Percentiles rank a stretch among this genome's conserved stretches.
Evolutionary conservation across 2,329 filamentous ascomycete species (phyloP).

Genomic region (Diaporthe citrichinensis): DNA sequence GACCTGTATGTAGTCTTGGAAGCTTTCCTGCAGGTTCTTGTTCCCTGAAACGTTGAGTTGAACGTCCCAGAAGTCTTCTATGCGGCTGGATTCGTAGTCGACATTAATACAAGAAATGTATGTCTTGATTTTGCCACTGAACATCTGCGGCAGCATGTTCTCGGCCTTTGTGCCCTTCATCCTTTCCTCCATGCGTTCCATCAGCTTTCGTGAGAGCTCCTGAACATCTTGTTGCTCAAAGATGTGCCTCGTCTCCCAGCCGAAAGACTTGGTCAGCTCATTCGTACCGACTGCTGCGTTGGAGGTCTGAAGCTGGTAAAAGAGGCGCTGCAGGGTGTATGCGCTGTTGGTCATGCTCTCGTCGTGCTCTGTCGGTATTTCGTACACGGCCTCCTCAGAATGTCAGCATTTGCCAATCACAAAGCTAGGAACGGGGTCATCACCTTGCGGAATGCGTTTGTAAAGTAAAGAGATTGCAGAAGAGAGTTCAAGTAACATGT

Average conservation of each 20-base stretch:
- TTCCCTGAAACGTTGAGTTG: slow-evolving; percentile 97
- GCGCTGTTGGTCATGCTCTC: slow-evolving; percentile 88
- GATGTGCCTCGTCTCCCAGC: slow-evolving; percentile 97
- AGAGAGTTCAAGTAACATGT: slow-evolving; percentile 91
- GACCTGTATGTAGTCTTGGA: slow-evolving; percentile 95
- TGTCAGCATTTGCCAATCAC: slow-evolving; percentile 40
- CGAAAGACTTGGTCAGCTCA: slow-evolving; percentile 95
- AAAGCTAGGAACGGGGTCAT: slow-evolving; percentile 33
- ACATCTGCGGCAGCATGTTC: slow-evolving; percentile 89
- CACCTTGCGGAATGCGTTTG: slow-evolving; percentile 93
- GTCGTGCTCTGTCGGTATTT: slow-evolving; percentile 93
- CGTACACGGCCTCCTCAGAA: slow-evolving; percentile 82
- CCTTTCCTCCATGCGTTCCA: slow-evolving; percentile 96
- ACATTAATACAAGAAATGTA: slow-evolving; percentile 99
- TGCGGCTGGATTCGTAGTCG: slow-evolving; percentile 93
- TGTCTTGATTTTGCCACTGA: slow-evolving; percentile 98
- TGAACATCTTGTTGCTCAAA: slow-evolving; percentile 99
- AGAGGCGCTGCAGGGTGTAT: slow-evolving; percentile 92
- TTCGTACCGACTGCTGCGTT: slow-evolving; percentile 87
- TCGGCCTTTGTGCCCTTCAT: slow-evolving; percentile 98
- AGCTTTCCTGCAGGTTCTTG: slow-evolving; percentile 92
- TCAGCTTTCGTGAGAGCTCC: slow-evolving; percentile 94
- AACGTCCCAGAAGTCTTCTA: slow-evolving; percentile 99
- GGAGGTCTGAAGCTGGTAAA: slow-evolving; percentile 94
- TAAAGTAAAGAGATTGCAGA: slow-evolving; percentile 87